Base-by-base conservation (phyloP, 2,329 filamentous ascomycete genomes). In the Apiospora rasikravindrae region DNA sequence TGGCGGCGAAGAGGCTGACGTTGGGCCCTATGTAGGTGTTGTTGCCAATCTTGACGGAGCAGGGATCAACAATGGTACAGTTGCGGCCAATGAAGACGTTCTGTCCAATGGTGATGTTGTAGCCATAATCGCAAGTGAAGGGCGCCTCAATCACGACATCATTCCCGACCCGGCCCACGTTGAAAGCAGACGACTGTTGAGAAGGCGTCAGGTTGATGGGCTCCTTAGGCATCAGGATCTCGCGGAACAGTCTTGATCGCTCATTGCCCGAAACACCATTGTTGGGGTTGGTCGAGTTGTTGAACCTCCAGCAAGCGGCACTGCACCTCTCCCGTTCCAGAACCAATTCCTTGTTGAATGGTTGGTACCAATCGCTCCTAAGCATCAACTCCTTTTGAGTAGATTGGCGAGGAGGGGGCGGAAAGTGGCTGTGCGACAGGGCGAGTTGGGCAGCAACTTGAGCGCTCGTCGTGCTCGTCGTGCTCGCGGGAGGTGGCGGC, bases 341-440 rank as follows among this genome's bases (percentile, higher is more conserved):
- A 19, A 93, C 88, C 6, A 99, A 88, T 77, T 94, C 92, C 73
- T 91, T 89, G 79, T 94, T 91, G 74, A 92, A 95, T 8, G 94
- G 93, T 73, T 91, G 91, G 82, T 94, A 98, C n/a, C 90, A 88
- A 53, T 93, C 88, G 16, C 94, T 94, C 44, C 87, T 87, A 22
- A 97, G 85, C 96, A 98, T 98, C 80, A 96, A 94, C 73, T 97
- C 93, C 82, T 96, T 96, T 80, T 98, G 94, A 1, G 91, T 92
- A 73, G 87, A 83, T 77, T 78, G 77, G 76, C 83, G 76, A 14
- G 77, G 77, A 1, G 76, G 74, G 1, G 80, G 70, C 64, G 84
- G 82, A 72, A 86, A 88, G 73, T 88, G 86, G 10, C 87, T 82
- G 77, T 90, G 88, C 33, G 87, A 88, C 67, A 91, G 80, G 2